Base-by-base conservation (phyloP, 495 filamentous ascomycete species). In the Penicillium egyptiacum region DNA sequence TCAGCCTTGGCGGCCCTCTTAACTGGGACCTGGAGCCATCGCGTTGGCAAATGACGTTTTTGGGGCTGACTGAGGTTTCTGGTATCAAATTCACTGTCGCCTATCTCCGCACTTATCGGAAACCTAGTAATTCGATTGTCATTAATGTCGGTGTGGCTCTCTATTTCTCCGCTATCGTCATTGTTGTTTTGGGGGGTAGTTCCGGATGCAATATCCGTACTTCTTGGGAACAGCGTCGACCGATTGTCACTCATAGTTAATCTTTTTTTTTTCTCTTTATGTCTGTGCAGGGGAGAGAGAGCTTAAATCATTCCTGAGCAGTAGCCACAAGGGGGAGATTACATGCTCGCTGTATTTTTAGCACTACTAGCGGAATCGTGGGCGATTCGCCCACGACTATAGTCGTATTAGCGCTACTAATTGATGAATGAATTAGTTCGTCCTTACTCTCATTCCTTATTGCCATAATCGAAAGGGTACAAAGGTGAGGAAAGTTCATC, bases 81-180 rank as follows among this genome's bases (percentile, higher is more conserved):
- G 19, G 41, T 43, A 43, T 43, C 41, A 43, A 19, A 23, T 43
- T 43, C 19, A 43, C 41, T 43, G 9, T 43, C 41, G 17, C 19
- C 41, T 43, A 23, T 43, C 41, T 43, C 41, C 41, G 8, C 19
- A 43, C 41, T 43, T 43, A 19, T 43, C n/a, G 41, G 41, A 43
- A 43, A 43, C 41, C 23, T 7, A 43, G 41, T 43, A 22, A 5
- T 8, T 43, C 41, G 41, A 43, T 43, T 43, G 41, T 43, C 19
- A 11, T 43, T 43, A 11, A 43, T 43, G 9, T 43, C 4, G 23
- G 41, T 43, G 19, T 20, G 19, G 41, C 41, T 43, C n/a, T 43
- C n/a, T 43, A 43, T 31, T 7, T 31, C 28, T 7, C 28, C 23
- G 9, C 4, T 43, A 22, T 43, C 19, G 19, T 43, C 1, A 43